Evolutionary conservation across 176 grass and related monocot species (phyloP), one percentile per base, ranked within the genome.

Genomic region (Eragrostis curvula): DNA sequence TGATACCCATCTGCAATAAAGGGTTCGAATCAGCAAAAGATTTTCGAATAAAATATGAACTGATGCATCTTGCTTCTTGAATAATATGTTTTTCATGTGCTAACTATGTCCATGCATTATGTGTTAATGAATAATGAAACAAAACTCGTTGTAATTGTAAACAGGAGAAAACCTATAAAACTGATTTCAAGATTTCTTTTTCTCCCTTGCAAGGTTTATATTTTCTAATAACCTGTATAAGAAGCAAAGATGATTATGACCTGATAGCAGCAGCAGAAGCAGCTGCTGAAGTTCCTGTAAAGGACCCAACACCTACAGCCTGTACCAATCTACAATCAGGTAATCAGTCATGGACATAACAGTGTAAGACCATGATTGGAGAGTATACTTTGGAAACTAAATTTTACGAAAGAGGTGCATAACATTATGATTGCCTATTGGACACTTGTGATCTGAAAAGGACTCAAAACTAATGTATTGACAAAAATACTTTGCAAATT

Each of bases 181-280:
- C 13, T 12, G 52, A 30, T 25, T 25, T 52, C 61, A 87, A 52
- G 23, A 79, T 28, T 68, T 55, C 42, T 49, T 17, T 79, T 39
- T 28, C 48, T 71, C 43, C 9, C 2, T 1, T 39, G 15, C 5
- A 73, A 62, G 44, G 42, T 63, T 64, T 82, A 0, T 62, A 62
- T 40, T 64, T 50, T 82, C 4, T 62, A 78, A 66, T 61, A 43
- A 66, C 16, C 2, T 0, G 49, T 42, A 69, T 30, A 73, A 69
- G 1, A 68, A 60, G 68, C 30, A 86, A 68, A 83, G 68, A 68
- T 52, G 68, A 67, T 53, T 69, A 74, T 80, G 41, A 95, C 95
- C 92, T 98, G 74, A 98, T 95, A 86, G 95, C 90, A 87, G 92
- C 92, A 79, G 95, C 92, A 85, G 92, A 89, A 72, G 95, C 95